Evolutionary conservation across 2,329 filamentous ascomycete genomes (phyloP), one percentile per base, ranked within the genome.

Genomic region (Diaporthe vaccinii): DNA sequence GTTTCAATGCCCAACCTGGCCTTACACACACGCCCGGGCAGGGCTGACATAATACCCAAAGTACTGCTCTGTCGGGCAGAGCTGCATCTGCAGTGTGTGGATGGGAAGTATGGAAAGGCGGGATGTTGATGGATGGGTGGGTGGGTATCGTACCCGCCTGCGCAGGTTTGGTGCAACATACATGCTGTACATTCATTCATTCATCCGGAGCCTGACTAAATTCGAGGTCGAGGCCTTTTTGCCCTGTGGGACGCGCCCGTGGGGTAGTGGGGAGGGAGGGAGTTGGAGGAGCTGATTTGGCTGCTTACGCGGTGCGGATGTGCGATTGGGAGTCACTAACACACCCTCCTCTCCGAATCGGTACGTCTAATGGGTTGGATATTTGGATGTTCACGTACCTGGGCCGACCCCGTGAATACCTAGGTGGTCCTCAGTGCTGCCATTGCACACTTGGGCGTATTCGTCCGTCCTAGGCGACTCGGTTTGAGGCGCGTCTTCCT

Each of bases 1-100:
- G 39, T 65, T 17, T 39, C 22, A 17, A 15, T 53, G 65, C 65
- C 49, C 65, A 55, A 41, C 65, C 22, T 68, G 22, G 28, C 65
- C 3, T 49, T n/a, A 22, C 59, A 55, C 25, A 9, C n/a, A 17
- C 12, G 12, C 17, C 9, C 39, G n/a, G 25, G 39, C 46, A 5
- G 65, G 65, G 65, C 65, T 69, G 65, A 55, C 65, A 36, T 68
- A 53, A 53, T 53, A 17, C 12, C 65, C 49, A 53, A 41, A 46
- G 31, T 5, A 14, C 51, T 28, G 36, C 41, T 39, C 31, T 4
- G 62, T 69, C 34, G 34, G 49, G 65, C 65, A 68, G 6, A n/a
- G 7, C 22, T 39, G 65, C 46, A 68, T 46, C 31, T 53, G 25
- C 67, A 25, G 49, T n/a, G n/a, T n/a, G n/a, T 55, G 58, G 28